phyloP scores from a whole-genome alignment of 2,329 filamentous ascomycete species.

The Chrysosporium keratinophilum region DNA sequence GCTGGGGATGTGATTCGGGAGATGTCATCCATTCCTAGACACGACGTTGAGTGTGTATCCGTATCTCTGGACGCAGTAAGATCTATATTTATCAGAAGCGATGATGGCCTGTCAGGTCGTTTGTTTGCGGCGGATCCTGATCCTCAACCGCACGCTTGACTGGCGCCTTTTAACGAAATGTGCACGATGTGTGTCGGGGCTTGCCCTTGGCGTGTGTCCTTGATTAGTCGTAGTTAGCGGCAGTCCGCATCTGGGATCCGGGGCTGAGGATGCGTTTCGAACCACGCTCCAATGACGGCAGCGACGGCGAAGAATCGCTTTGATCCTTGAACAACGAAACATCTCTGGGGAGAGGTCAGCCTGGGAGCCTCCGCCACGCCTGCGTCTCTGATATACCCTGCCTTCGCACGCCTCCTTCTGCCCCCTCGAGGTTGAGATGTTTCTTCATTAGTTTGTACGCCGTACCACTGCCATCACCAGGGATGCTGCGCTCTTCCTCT shows the following conservation, averaged over 20 bases:
- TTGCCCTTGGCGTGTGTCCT: background rate
- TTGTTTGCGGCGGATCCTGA: background rate
- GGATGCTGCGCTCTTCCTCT: background rate
- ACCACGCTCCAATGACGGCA: background rate
- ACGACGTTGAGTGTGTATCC: too few species aligned
- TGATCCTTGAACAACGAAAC: background rate
- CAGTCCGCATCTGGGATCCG: background rate
- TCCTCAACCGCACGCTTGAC: background rate
- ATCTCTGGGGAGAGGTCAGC: background rate
- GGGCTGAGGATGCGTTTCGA: conserved; percentile 7
- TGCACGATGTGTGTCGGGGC: background rate
- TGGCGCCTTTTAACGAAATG: background rate
- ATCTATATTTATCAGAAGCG: background rate
- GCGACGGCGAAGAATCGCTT: background rate
- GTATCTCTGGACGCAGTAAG: background rate
- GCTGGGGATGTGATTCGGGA: background rate
- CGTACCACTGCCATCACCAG: background rate
- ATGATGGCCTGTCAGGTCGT: background rate
- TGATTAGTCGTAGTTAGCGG: background rate
- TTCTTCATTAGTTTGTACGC: background rate
- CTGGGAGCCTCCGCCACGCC: background rate
- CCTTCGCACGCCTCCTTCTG: background rate
- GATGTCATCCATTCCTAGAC: too few species aligned
- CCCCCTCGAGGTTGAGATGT: background rate
- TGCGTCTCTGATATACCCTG: background rate